Conservation (phyloP, 2,329 filamentous ascomycete species). For the Malbranchea zuffiana region DNA sequence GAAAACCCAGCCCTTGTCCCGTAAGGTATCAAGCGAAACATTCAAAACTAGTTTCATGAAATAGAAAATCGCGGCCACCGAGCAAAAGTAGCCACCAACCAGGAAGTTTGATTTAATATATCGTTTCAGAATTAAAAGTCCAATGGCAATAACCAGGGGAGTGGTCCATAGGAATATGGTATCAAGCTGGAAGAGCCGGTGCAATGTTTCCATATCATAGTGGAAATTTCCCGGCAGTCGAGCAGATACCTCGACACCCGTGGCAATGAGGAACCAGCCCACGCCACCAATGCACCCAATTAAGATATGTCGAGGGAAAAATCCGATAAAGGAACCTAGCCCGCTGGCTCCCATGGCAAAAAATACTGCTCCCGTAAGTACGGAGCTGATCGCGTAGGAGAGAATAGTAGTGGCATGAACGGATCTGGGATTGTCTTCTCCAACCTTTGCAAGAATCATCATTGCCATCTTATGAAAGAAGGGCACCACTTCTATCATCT, state of each 20-base stretch:
- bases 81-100: conserved; percentile 75
- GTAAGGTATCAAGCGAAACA: conserved; percentile 56
- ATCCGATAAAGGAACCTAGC: conserved; percentile 86
- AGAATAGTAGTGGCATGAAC: conserved; percentile 91
- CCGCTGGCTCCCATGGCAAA: conserved; percentile 79
- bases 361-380: conserved; percentile 85
- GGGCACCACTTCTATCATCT: conserved; percentile 96
- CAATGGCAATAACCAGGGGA: conserved; percentile 63
- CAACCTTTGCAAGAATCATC: conserved; percentile 68
- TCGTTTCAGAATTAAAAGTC: conserved; percentile 65
- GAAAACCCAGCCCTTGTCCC: conserved; percentile 80
- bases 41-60: conserved; percentile 42
- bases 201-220: conserved; percentile 66
- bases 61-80: conserved; percentile 54
- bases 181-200: conserved; percentile 59
- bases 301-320: conserved; percentile 91
- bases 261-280: conserved; percentile 85
- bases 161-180: conserved; percentile 75
- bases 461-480: conserved; percentile 99
- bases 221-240: conserved; percentile 74
- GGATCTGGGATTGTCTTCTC: conserved; percentile 68
- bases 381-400: conserved; percentile 77
- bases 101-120: conserved; percentile 74
- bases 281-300: conserved; percentile 97
- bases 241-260: conserved; percentile 86